Percentiles rank a stretch among this genome's conserved stretches.
Conservation (phyloP, 805 yeast genomes). For the Kuraishia capsulata region DNA sequence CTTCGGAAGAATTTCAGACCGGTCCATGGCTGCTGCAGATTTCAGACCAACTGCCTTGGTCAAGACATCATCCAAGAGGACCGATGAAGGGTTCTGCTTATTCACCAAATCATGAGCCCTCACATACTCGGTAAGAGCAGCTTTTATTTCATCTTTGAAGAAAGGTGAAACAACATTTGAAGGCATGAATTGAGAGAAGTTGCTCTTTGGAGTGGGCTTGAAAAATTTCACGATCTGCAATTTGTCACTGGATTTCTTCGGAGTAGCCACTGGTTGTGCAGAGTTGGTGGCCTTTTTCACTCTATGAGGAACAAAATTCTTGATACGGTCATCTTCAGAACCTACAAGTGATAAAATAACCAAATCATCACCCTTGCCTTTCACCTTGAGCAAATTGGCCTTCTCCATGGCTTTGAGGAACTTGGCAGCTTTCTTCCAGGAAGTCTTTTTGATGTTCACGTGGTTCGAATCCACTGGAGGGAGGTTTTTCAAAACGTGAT, state of each 20-base stretch:
- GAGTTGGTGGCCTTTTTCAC: slow-evolving; percentile 17
- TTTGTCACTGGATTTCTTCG: slow-evolving; percentile 8
- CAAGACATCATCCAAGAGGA: slow-evolving; percentile 45
- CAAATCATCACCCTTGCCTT: slow-evolving; percentile 83
- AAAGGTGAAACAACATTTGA: slow-evolving; percentile 32
- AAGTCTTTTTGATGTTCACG: slow-evolving; percentile 64
- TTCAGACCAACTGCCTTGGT: slow-evolving; percentile 16
- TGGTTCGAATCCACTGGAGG: slow-evolving; percentile 50
- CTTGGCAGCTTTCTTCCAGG: slow-evolving; percentile 86
- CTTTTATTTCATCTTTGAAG: slow-evolving; percentile 44
- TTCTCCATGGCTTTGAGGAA: slow-evolving; percentile 84
- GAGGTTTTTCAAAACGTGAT: slow-evolving; percentile 59
- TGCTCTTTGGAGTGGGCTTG: slow-evolving; percentile 45
- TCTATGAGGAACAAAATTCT: slow-evolving; percentile 58
- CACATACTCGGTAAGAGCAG: slow-evolving; percentile 48
- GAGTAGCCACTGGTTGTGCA: slow-evolving; percentile 1
- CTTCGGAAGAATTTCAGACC: slow-evolving; percentile 35
- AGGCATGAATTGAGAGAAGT: slow-evolving; percentile 37
- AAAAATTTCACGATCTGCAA: slow-evolving; percentile 31
- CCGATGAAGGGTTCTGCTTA: slow-evolving; percentile 39
- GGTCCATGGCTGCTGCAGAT: slow-evolving; percentile 24
- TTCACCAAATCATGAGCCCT: slow-evolving; percentile 39
- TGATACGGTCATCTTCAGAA: slow-evolving; percentile 33
- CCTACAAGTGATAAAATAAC: slow-evolving; percentile 43
- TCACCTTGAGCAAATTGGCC: slow-evolving; percentile 51